Evolutionary conservation across 2,329 filamentous ascomycete species (phyloP), one percentile per base, ranked within the genome.

Genomic region (Colletotrichum spinosum): DNA sequence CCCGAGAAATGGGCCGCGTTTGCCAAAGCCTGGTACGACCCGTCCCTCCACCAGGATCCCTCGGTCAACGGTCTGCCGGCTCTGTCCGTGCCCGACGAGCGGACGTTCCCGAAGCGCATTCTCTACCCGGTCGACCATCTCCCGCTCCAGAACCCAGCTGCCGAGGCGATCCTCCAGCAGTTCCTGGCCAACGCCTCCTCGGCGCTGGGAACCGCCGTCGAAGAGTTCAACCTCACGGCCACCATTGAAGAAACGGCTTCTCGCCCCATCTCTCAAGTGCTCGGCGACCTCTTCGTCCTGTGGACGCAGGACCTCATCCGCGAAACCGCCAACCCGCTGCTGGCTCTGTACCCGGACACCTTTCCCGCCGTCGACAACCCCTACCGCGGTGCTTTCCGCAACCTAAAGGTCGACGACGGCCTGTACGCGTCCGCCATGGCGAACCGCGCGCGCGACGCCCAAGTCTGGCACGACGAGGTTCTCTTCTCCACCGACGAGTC

Each of bases 111-210:
- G 6, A 79, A 78, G 63, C 73, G 75, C 1, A 73, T 80, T 33
- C 63, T 80, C 2, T 80, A 81, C 60, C 77, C 77, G 2, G 72
- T 70, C 3, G 79, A 81, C 51, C 80, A 80, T 56, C 71, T 80
- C 0, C 79, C 79, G 0, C 70, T 80, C 3, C 75, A 71, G 61
- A 81, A 80, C 60, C 75, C 78, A 0, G 76, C 77, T 2, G 77
- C 78, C 0, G 76, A 80, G 42, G 70, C 72, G 2, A 72, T 80
- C 8, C 71, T 81, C 0, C 74, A 79, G 65, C 63, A 61, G 0
- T 80, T 80, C 67, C 74, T 81, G 46, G 65, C 49, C 12, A 76
- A 77, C 45, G 66, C 79, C 60, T 74, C 74, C 3, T 50, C 70
- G 4, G 68, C 78, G 6, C 78, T 80, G 64, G 72, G 72, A 51